These are phyloP conservation scores for Limnanthes douglasii DNA, from an alignment of 345 rosid species.

Conservation along the genomic window DNA sequence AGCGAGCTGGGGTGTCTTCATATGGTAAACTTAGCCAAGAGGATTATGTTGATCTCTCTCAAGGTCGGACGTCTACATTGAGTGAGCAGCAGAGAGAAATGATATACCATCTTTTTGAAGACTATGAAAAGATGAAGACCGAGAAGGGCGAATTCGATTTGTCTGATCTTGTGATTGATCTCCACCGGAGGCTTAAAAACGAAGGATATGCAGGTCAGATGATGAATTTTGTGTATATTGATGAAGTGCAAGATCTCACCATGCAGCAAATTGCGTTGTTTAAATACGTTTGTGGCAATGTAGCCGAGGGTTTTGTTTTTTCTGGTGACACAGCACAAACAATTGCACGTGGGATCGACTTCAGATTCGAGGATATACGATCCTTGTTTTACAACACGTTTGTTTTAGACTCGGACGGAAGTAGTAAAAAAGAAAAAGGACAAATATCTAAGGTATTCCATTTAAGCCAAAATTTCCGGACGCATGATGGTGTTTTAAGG, in stretches of 20 bases:
- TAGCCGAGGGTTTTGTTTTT: conserved; percentile 34
- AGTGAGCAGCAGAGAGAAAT: conserved; percentile 11
- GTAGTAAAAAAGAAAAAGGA: conserved; percentile 15
- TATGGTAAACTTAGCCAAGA: conserved; percentile 18
- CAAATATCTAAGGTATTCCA: conserved; percentile 17
- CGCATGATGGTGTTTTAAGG: conserved; percentile 32
- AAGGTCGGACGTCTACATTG: conserved; percentile 22
- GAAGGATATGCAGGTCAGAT: conserved; percentile 14
- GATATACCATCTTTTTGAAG: conserved; percentile 23
- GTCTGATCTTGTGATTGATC: conserved; percentile 45
- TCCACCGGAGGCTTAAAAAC: conserved; percentile 22
- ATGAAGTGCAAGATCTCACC: conserved; percentile 55
- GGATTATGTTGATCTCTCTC: conserved; percentile 20
- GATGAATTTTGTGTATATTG: conserved; percentile 39
- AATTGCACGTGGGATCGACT: conserved; percentile 32
- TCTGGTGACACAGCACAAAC: conserved; percentile 38
- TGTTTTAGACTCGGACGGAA: conserved; percentile 11
- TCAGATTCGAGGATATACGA: conserved; percentile 35
- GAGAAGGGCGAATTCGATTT: conserved; percentile 30
- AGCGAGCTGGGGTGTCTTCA: conserved; percentile 8
- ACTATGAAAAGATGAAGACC: conserved; percentile 30
- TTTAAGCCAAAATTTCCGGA: conserved; percentile 39
- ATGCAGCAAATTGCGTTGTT: conserved; percentile 38
- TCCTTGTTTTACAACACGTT: conserved; percentile 29
- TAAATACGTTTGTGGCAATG: conserved; percentile 24